Evolutionary conservation across 345 rosid genomes (phyloP).

Genomic region (Xanthoceras sorbifolium): DNA sequence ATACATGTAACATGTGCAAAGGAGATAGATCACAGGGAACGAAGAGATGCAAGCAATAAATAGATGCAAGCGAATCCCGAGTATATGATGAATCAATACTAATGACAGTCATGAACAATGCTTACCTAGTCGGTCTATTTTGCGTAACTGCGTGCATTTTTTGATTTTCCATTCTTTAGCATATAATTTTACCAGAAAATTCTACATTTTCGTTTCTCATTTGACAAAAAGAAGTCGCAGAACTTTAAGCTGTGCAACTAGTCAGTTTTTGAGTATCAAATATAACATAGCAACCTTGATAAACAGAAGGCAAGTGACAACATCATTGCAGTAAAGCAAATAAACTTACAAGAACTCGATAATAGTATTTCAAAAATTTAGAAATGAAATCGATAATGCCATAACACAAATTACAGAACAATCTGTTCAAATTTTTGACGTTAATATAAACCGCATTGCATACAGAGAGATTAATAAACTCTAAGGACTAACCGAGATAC

Average conservation of each 20-base stretch:
- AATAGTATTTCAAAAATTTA: not conserved
- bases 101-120: not conserved
- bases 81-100: not conserved
- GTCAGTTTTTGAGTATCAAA: too few species aligned
- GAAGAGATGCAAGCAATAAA: too few species aligned
- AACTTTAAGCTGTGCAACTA: too few species aligned
- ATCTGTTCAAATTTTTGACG: constrained; percentile 16
- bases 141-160: too few species aligned
- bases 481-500: not conserved
- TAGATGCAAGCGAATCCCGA: not conserved
- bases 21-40: too few species aligned
- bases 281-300: too few species aligned
- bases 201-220: too few species aligned
- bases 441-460: constrained; percentile 19
- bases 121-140: not conserved
- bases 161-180: too few species aligned
- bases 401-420: not conserved
- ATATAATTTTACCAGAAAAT: too few species aligned
- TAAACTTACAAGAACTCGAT: not conserved
- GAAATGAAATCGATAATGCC: not conserved
- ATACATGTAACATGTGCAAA: too few species aligned
- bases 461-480: not conserved
- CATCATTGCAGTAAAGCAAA: not conserved
- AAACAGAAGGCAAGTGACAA: too few species aligned
- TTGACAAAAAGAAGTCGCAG: too few species aligned